Base-by-base conservation (phyloP, 1,139 yeast species). In the Sugiyamaella paludigena region DNA sequence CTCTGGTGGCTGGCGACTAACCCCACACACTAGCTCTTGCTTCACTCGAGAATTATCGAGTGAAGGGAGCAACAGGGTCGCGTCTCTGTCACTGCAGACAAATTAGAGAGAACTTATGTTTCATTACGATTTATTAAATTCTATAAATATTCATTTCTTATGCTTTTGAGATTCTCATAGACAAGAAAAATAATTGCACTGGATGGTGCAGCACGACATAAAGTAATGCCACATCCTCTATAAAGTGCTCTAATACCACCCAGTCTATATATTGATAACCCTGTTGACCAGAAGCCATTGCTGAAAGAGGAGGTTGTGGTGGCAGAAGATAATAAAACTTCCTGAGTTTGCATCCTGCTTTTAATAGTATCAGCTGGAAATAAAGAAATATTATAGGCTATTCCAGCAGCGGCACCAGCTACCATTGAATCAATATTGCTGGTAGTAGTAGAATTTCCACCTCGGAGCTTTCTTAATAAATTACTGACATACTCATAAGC, bases 331-430 rank as follows among this genome's bases (percentile, higher is more conserved):
- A 11, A 36, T 19, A 63, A 52, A 11, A 74, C 54, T 8, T 76
- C 69, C 50, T 74, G 72, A 0, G 96, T 89, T 68, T 91, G 98
- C 72, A 91, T 84, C 47, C 87, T 80, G 5, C 92, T 83, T 67
- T 91, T 91, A 52, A 91, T 78, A 1, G 97, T 89, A 64, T 92
- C 98, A 0, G 89, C 85, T 0, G 98, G 98, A 66, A 84, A 91
- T 51, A 87, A 75, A 8, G 87, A 78, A 10, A 85, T 72, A 63
- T 91, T 89, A 67, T 88, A 91, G 12, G 83, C 75, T 2, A 88
- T 69, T 28, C 98, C 98, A 0, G 97, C 96, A 49, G 78, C 66
- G 0, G 96, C 96, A 45, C 98, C 98, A 53, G 95, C 81, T 1
- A 76, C 51, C 60, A 91, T 70, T 27, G 83, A 67, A 58, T 85